A percentile compares a stretch with the other conserved stretches of the same genome.
Conservation (phyloP, 2,329 filamentous ascomycete genomes). For the Hypoxylon sp. region DNA sequence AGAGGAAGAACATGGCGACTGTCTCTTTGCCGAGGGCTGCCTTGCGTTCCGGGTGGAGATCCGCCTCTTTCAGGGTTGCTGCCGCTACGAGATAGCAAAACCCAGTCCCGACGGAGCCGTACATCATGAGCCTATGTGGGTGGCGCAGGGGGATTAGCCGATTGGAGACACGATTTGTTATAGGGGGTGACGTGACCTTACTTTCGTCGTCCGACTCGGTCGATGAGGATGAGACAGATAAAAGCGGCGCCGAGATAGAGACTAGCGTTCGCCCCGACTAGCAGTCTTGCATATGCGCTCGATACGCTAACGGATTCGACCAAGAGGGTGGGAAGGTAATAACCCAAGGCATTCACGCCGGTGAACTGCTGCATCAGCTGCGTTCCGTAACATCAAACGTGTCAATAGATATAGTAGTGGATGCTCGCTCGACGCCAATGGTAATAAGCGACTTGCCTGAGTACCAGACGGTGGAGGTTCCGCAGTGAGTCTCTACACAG, state of each 20-base stretch:
- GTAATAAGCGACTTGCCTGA: slow-evolving; percentile 25
- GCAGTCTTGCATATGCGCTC: slow-evolving; percentile 31
- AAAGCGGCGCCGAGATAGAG: slow-evolving; percentile 36
- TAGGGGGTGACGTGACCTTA: slow-evolving; percentile 14
- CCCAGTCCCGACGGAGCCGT: slow-evolving; percentile 34
- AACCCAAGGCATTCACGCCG: slow-evolving; percentile 36
- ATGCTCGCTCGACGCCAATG: background rate
- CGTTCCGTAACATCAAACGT: slow-evolving; percentile 32
- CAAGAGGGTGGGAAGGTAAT: slow-evolving; percentile 35
- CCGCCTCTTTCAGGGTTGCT: slow-evolving; percentile 35
- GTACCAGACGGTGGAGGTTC: slow-evolving; percentile 22
- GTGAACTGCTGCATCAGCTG: slow-evolving; percentile 44
- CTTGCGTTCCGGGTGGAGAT: slow-evolving; percentile 29
- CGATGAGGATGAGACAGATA: slow-evolving; percentile 31
- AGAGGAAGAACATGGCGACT: slow-evolving; percentile 50
- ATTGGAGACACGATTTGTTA: background rate
- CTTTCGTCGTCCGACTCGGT: slow-evolving; percentile 32
- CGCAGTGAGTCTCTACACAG: slow-evolving; percentile 20
- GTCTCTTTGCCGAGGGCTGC: slow-evolving; percentile 32
- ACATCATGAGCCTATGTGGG: slow-evolving; percentile 34
- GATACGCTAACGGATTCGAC: slow-evolving; percentile 37
- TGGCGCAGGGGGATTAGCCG: slow-evolving; percentile 12
- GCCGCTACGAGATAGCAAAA: slow-evolving; percentile 35
- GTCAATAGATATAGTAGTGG: slow-evolving; percentile 20
- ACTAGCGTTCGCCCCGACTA: slow-evolving; percentile 32